A percentile compares a stretch with the other conserved stretches of the same genome.
Conservation (phyloP, 179 eudicot species). For the Spinacia oleracea region DNA sequence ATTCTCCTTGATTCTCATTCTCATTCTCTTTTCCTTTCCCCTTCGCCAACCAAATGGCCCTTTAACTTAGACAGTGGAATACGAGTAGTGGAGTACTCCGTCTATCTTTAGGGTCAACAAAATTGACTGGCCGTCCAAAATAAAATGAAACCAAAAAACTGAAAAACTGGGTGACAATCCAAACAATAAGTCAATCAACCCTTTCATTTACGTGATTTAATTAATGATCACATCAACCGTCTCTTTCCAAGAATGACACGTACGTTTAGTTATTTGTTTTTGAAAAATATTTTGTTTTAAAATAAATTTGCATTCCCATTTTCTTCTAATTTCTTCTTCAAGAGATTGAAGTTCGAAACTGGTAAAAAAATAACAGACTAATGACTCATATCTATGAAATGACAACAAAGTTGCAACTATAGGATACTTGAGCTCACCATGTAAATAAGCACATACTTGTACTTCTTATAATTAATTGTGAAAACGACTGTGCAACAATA, state of each 20-base stretch:
- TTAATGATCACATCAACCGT: not conserved
- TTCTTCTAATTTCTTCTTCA: not conserved
- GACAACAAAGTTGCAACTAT: not conserved
- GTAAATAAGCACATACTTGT: not conserved
- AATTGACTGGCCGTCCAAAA: not conserved
- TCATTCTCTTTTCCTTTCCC: too few species aligned
- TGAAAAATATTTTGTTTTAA: not conserved
- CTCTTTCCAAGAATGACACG: slow-evolving; percentile 2
- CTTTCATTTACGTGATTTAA: not conserved
- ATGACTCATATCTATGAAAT: slow-evolving; percentile 11
- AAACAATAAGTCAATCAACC: slow-evolving; percentile 2
- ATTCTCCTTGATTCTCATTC: too few species aligned
- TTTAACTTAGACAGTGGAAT: too few species aligned
- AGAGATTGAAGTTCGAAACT: not conserved
- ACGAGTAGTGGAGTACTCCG: too few species aligned
- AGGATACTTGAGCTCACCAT: not conserved
- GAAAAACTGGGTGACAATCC: not conserved
- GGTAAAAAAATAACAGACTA: not conserved
- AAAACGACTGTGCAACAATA: slow-evolving; percentile 16
- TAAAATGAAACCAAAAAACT: not conserved
- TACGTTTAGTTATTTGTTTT: not conserved
- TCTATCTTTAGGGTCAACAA: too few species aligned
- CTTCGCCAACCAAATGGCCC: too few species aligned
- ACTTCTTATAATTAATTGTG: not conserved
- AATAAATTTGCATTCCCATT: not conserved